Base-by-base conservation (phyloP, 106 monocot species). In the Dendrobium nobile region DNA sequence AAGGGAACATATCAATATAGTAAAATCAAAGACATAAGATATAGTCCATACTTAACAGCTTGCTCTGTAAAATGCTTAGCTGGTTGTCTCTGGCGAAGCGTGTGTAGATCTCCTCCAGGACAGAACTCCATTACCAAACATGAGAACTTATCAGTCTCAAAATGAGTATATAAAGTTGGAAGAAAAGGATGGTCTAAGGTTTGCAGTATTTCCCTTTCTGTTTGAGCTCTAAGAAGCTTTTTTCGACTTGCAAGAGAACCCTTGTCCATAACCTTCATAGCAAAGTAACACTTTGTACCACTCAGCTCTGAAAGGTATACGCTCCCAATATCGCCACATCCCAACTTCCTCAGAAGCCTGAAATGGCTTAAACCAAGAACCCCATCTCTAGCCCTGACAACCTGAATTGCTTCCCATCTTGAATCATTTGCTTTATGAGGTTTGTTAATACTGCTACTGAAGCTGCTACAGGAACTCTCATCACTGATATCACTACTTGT, bases 191-290 rank as follows among this genome's bases (percentile, higher is more conserved):
- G 90, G 65, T 90, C 90, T 64, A 90, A 56, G 17, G 48, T 81
- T 79, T 90, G 90, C 75, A 90, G 79, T 74, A 90, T 90, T 65
- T 90, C 90, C 80, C 86, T 90, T 37, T 90, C 90, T 8, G 87
- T 91, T 73, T 91, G 90, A 82, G 90, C 83, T 64, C 90, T 78
- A 37, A 88, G 79, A 19, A 91, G 65, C 78, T 91, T 91, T 75
- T 91, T 91, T 24, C 88, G 81, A 80, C 84, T 84, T 17, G 90
- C 90, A 55, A 91, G 74, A 59, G 85, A 85, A 54, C 81, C 90
- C 82, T 88, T 90, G 59, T 90, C 90, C 90, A 90, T 90, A 40
- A 90, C 88, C 82, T 90, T 90, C 90, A 90, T 90, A 7, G 88
- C 90, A 77, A 90, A 90, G 80, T 84, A 90, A 74, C 77, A 47